Evolutionary conservation across 1,284 basidiomycete genomes (phyloP).

Genomic region (Cryptococcus neoformans): DNA sequence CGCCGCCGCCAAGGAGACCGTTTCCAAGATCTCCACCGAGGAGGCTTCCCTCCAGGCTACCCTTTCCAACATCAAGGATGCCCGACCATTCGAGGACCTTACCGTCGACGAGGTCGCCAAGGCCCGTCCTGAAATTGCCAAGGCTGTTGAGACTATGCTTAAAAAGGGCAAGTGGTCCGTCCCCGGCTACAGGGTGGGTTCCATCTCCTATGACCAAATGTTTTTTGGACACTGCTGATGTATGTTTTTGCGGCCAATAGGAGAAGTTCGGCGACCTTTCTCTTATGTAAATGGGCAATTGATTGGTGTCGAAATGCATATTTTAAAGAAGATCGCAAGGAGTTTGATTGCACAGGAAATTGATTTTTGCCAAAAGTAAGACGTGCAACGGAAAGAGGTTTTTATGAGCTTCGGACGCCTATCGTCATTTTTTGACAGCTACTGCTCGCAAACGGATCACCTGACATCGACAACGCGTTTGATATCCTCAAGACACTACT

Average conservation of each 20-base stretch:
- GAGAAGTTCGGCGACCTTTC: constrained; percentile 92
- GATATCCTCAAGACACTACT: no score
- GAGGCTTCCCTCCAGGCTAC: constrained; percentile 90
- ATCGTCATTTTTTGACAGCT: no score
- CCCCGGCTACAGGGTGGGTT: constrained; percentile 63
- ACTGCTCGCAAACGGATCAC: no score
- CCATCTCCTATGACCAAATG: not conserved
- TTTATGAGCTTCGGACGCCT: no score
- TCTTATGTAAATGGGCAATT: constrained; percentile 62
- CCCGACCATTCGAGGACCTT: constrained; percentile 95
- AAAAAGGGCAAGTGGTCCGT: constrained; percentile 99
- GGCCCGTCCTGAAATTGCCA: constrained; percentile 87
- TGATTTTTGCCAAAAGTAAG: not conserved
- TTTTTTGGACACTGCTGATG: constrained; percentile 8
- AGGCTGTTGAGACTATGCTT: constrained; percentile 95
- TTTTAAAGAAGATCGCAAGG: not conserved
- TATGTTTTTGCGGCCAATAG: constrained; percentile 52
- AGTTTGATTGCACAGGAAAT: not conserved
- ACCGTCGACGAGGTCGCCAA: constrained; percentile 86
- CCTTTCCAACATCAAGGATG: constrained; percentile 95
- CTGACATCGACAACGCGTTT: no score
- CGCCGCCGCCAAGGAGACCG: constrained; percentile 85
- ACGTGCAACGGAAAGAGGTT: no score
- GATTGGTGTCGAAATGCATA: constrained; percentile 11
- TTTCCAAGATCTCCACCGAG: constrained; percentile 88